A percentile compares a stretch with the other conserved stretches of the same genome.
phyloP scores from a whole-genome alignment of 371 early-diverging fungal species.

The Thermomucor indicae-seudaticae region DNA sequence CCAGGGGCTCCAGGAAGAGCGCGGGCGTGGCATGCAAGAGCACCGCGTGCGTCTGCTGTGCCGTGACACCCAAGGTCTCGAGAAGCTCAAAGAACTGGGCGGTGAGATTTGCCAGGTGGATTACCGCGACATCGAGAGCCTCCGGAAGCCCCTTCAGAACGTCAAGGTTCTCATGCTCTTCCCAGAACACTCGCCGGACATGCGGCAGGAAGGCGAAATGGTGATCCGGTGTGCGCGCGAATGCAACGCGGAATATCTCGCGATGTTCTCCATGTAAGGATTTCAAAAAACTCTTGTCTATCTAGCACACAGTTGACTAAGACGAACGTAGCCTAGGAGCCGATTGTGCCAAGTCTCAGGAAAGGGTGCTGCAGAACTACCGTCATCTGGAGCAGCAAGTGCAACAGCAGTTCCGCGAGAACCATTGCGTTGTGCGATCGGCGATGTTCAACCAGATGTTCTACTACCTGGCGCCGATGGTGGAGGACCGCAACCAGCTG shows the following conservation, averaged over 20 bases:
- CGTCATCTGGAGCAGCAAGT: slow-evolving; percentile 24
- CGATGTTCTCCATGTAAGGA: slow-evolving; percentile 32
- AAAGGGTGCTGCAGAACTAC: slow-evolving; percentile 14
- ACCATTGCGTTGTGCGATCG: slow-evolving; percentile 8
- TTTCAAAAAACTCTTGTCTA: not conserved
- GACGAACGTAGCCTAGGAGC: not conserved
- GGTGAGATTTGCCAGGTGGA: slow-evolving; percentile 26
- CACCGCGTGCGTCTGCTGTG: slow-evolving; percentile 27
- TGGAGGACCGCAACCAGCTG: slow-evolving; percentile 21
- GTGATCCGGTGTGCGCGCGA: slow-evolving; percentile 21
- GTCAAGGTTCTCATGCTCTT: slow-evolving; percentile 16
- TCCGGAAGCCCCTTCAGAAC: slow-evolving; percentile 15
- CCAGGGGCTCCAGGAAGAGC: slow-evolving; percentile 7
- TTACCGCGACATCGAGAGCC: slow-evolving; percentile 21
- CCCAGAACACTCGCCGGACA: slow-evolving; percentile 25
- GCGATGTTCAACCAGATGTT: slow-evolving; percentile 24
- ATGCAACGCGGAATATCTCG: slow-evolving; percentile 19
- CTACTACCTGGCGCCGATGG: slow-evolving; percentile 30
- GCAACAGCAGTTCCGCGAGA: slow-evolving; percentile 16
- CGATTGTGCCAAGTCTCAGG: slow-evolving; percentile 1
- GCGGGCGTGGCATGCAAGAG: not conserved
- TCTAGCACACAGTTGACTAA: not conserved
- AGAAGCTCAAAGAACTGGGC: slow-evolving; percentile 24
- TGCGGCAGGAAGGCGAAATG: slow-evolving; percentile 25
- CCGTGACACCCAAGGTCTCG: slow-evolving; percentile 16